Base-by-base conservation (phyloP, 2,329 filamentous ascomycete species). In the Diplodia scrobiculata region DNA sequence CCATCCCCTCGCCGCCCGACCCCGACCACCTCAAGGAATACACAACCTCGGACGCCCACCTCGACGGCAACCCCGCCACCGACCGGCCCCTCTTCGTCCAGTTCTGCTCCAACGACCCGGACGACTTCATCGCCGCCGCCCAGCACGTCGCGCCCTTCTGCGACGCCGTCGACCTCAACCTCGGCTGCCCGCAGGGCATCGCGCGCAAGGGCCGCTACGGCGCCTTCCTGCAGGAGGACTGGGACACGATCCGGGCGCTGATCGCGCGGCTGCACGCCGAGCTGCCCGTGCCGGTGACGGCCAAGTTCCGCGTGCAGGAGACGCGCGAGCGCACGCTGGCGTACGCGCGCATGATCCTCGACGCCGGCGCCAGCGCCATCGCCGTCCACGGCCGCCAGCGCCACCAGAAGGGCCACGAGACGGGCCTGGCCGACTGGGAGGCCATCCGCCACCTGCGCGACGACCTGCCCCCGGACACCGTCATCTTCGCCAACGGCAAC, bases 401-500 rank as follows among this genome's bases (percentile, higher is more conserved):
- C 69, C 92, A 98, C 73, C 94, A 98, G 77, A 99, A 99, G 80
- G 94, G 95, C 0, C 95, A 99, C 75, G 86, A 96, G 73, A 99
- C 95, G 0, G 95, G 95, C 0, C 72, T 98, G 41, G 95, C 95
- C 4, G 92, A 99, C 78, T 99, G 95, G 95, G 81, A 80, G n/a
- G 86, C 90, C 73, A 88, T 99, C 66, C 85, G 88, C 4, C 94
- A 91, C 73, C 79, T 99, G 69, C 84, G 95, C 58, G 91, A 97
- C 11, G 90, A 89, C 68, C 79, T 99, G 34, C 94, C 94, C 0
- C 80, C 84, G 0, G 92, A 97, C 55, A 96, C 92, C 7, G 95
- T 99, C 27, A 86, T 99, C 2, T 98, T 99, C 75, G 95, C 95
- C 3, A 99, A 99, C 76, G 95, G 95, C 13, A 99, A 99, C 74